Evolutionary conservation across 768 basidiomycete species (phyloP).

Genomic region (Astraeus odoratus): DNA sequence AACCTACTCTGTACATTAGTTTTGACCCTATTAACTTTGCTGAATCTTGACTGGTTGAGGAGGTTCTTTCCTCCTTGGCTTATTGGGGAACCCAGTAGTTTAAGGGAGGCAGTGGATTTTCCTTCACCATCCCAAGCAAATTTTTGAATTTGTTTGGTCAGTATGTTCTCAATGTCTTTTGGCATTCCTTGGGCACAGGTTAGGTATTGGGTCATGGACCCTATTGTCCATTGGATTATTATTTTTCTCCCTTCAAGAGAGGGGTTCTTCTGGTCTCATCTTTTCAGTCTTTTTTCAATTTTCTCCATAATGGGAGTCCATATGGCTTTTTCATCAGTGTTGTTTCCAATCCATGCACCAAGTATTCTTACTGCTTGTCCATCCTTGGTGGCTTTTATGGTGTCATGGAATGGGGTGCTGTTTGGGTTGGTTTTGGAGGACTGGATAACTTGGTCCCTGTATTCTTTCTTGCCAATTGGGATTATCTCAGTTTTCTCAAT

Average conservation of each 20-base stretch:
- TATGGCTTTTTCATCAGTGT: not conserved
- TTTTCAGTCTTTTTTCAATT: not conserved
- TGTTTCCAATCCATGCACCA: no score
- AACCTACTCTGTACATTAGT: no score
- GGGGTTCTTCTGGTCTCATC: no score
- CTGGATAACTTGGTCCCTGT: no score
- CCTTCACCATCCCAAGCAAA: constrained; percentile 10
- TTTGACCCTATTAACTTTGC: no score
- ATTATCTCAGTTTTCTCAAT: constrained; percentile 40
- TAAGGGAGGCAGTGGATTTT: not conserved
- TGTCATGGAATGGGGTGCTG: no score
- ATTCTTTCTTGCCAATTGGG: constrained; percentile 20
- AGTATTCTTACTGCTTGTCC: no score
- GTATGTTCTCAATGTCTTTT: constrained; percentile 8
- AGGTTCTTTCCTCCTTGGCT: constrained; percentile 5
- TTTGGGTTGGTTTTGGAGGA: no score
- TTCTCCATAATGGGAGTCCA: constrained; percentile 7
- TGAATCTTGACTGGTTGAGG: no score
- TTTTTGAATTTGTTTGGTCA: not conserved
- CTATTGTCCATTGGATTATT: constrained; percentile 23
- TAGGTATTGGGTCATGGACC: constrained; percentile 29
- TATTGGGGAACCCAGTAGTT: constrained; percentile 1
- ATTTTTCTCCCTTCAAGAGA: no score
- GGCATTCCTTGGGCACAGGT: constrained; percentile 34
- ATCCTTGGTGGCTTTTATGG: no score